A percentile compares a stretch with the other conserved stretches of the same genome.
phyloP scores from a whole-genome alignment of 495 filamentous ascomycete genomes.

The Lasiosphaeria ovina region DNA sequence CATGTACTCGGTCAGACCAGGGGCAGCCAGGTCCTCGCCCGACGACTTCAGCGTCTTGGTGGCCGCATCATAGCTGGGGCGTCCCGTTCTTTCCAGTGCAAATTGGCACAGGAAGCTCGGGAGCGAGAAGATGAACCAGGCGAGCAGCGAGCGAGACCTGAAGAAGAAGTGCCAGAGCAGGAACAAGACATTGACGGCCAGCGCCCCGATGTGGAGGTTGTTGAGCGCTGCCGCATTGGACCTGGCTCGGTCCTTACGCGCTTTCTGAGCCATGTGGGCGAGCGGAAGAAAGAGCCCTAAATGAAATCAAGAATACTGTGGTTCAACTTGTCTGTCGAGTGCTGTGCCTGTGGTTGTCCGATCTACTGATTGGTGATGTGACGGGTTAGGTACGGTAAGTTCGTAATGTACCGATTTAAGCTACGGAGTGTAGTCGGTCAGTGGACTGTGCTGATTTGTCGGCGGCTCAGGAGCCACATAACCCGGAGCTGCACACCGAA shows the following conservation, averaged over 20 bases:
- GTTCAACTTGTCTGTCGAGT: conserved; percentile 7
- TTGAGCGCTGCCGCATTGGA: conserved; percentile 72
- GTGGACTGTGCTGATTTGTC: too few relatives aligned
- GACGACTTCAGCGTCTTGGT: conserved; percentile 68
- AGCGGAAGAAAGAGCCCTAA: not conserved
- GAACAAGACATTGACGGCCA: conserved; percentile 69
- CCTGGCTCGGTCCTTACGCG: conserved; percentile 83
- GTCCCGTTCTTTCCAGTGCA: conserved; percentile 76
- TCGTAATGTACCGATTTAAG: not conserved
- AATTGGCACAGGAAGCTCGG: conserved; percentile 78
- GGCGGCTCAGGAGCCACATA: too few relatives aligned
- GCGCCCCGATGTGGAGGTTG: conserved; percentile 73
- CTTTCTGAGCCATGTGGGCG: conserved; percentile 72
- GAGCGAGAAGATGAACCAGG: conserved; percentile 68
- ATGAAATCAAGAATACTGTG: not conserved
- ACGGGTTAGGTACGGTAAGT: too few relatives aligned
- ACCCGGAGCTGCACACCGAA: too few relatives aligned
- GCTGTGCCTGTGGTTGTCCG: too few relatives aligned
- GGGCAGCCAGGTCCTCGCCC: conserved; percentile 85
- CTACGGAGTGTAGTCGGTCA: too few relatives aligned
- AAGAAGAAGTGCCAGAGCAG: conserved; percentile 66
- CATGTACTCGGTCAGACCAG: conserved; percentile 94
- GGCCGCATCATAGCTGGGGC: conserved; percentile 63
- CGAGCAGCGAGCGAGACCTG: conserved; percentile 62
- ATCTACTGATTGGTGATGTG: too few relatives aligned